These are phyloP conservation scores for Ceratocystis huliohia DNA, from an alignment of 2,329 filamentous ascomycete species.

Conservation along the genomic window DNA sequence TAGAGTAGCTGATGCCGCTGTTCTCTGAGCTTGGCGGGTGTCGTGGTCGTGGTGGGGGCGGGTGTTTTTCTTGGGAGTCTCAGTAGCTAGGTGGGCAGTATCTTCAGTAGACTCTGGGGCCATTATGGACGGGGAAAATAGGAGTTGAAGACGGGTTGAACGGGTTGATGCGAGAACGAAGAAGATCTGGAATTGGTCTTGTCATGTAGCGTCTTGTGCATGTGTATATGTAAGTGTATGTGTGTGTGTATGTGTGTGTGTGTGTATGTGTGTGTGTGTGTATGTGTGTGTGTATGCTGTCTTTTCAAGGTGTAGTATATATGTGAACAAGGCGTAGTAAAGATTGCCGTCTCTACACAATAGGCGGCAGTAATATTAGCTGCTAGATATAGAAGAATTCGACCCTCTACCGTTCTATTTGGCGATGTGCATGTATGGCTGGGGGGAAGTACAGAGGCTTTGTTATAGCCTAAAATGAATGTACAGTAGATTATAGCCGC, in stretches of 20 bases:
- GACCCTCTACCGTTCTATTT: no score
- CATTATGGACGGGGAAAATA: not conserved
- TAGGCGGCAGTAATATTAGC: no score
- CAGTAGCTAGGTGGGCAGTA: not conserved
- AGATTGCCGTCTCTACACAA: no score
- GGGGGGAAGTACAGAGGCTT: no score
- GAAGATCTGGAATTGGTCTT: not conserved
- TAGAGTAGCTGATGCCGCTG: not conserved
- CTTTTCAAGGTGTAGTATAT: no score
- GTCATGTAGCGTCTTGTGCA: not conserved
- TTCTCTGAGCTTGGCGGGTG: constrained; percentile 3
- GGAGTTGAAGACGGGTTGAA: not conserved
- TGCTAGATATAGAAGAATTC: no score
- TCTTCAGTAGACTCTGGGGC: not conserved
- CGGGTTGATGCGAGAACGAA: not conserved
- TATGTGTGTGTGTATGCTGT: not conserved
- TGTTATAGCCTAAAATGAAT: no score
- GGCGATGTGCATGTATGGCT: no score
- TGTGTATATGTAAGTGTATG: no score
- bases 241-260: not conserved
- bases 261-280: not conserved
- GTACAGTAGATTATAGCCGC: no score
- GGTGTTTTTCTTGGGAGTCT: not conserved
- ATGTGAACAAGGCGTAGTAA: no score
- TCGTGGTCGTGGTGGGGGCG: not conserved